phyloP scores from a whole-genome alignment of 2,329 filamentous ascomycete species.

The Fusarium chaquense region DNA sequence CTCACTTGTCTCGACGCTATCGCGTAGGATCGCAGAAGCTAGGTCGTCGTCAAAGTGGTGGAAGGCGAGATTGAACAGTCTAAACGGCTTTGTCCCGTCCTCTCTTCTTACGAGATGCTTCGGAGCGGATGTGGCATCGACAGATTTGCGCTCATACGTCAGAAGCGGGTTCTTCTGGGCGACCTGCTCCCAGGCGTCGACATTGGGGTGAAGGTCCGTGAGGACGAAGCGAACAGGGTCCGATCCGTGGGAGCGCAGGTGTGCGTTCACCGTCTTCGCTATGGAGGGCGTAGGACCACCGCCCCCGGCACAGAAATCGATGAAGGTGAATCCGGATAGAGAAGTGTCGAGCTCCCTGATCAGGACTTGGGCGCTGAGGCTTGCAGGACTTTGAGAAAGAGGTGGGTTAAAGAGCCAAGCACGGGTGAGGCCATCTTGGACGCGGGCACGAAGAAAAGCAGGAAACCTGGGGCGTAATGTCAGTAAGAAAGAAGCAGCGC shows the following conservation, averaged over 20 bases:
- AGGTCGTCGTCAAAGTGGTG: conserved; percentile 79
- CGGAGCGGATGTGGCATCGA: conserved; percentile 75
- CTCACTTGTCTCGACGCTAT: conserved; percentile 73
- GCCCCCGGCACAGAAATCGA: conserved; percentile 82
- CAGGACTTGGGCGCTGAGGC: conserved; percentile 70
- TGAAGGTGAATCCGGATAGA: conserved; percentile 69
- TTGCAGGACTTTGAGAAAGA: conserved; percentile 66
- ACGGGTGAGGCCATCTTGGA: conserved; percentile 73
- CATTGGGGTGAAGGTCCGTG: conserved; percentile 74
- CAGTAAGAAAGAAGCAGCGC: not conserved
- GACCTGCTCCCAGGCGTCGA: conserved; percentile 68
- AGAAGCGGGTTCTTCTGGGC: conserved; percentile 66
- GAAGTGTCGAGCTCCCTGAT: conserved; percentile 61
- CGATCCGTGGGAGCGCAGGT: conserved; percentile 47
- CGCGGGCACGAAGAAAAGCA: conserved; percentile 70
- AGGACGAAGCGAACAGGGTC: conserved; percentile 68
- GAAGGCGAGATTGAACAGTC: conserved; percentile 80
- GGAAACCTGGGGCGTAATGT: conserved; percentile 67
- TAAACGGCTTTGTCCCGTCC: conserved; percentile 67
- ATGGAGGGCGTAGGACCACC: conserved; percentile 77
- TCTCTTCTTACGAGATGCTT: conserved; percentile 57
- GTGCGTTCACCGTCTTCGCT: conserved; percentile 68
- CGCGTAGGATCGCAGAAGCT: conserved; percentile 70
- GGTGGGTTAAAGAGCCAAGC: conserved; percentile 73
- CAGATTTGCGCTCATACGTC: conserved; percentile 68